phyloP scores from a whole-genome alignment of 2,329 filamentous ascomycete genomes.

The Knufia petricola region DNA sequence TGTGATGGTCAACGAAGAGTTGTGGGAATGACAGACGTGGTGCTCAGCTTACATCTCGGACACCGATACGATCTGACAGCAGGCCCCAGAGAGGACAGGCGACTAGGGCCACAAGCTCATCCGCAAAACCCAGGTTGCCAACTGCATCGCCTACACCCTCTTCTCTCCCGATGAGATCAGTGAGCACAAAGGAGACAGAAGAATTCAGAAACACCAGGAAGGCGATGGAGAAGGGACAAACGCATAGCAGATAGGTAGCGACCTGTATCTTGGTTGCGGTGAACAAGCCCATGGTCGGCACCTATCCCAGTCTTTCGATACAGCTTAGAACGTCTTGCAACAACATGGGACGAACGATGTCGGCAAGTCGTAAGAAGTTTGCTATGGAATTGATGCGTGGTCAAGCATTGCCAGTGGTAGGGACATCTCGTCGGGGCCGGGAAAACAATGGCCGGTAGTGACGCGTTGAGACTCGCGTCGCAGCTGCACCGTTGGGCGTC shows the following conservation, averaged over 20 bases:
- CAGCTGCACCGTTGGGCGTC: too few species aligned
- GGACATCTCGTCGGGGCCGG: too few species aligned
- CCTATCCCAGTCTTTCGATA: too few species aligned
- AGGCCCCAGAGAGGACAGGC: conserved; percentile 44
- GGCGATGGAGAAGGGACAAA: conserved; percentile 56
- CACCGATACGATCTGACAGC: conserved; percentile 40
- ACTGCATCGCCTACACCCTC: conserved; percentile 51
- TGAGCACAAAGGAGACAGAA: conserved; percentile 55
- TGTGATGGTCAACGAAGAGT: conserved; percentile 17
- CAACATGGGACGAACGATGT: too few species aligned
- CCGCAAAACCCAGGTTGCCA: conserved; percentile 43
- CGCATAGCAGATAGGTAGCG: conserved; percentile 50
- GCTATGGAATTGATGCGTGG: too few species aligned
- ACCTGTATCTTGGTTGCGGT: conserved; percentile 50
- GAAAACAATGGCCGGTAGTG: too few species aligned
- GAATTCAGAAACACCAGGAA: conserved; percentile 59
- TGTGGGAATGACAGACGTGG: conserved; percentile 5
- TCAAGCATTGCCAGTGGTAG: too few species aligned
- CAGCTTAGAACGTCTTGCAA: too few species aligned
- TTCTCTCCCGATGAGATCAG: conserved; percentile 49
- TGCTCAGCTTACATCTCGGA: conserved; percentile 37
- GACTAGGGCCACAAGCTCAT: conserved; percentile 39
- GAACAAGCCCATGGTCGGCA: conserved; percentile 36
- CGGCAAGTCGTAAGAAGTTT: too few species aligned
- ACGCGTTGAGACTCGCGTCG: too few species aligned